Evolutionary conservation across 2,329 filamentous ascomycete species (phyloP).

Genomic region (Fusarium sp.): DNA sequence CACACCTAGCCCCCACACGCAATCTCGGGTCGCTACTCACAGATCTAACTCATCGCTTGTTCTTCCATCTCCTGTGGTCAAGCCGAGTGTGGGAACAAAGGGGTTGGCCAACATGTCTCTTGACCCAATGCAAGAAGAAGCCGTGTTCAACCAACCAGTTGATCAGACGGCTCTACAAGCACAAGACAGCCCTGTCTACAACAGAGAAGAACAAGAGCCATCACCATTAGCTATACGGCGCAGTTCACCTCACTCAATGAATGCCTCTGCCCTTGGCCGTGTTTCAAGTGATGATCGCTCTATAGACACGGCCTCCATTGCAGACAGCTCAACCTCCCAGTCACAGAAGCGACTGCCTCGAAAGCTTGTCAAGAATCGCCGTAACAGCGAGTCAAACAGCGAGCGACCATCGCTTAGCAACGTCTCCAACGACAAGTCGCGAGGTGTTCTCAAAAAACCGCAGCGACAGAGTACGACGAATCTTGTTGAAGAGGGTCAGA

Average conservation of each 20-base stretch:
- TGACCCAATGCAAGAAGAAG: constrained; percentile 49
- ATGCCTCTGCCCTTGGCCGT: constrained; percentile 42
- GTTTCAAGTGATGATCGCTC: constrained; percentile 51
- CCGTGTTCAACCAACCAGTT: constrained; percentile 50
- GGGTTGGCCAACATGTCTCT: constrained; percentile 23
- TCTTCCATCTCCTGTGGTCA: constrained; percentile 14
- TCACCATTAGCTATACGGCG: constrained; percentile 41
- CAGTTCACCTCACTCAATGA: constrained; percentile 37
- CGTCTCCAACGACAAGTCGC: constrained; percentile 35
- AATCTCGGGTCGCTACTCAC: constrained; percentile 6
- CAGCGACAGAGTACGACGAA: constrained; percentile 47
- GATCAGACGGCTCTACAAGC: constrained; percentile 43
- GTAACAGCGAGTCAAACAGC: constrained; percentile 50
- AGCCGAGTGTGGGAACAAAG: constrained; percentile 6
- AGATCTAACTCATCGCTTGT: constrained; percentile 20
- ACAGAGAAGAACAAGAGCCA: constrained; percentile 33
- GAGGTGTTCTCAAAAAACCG: constrained; percentile 54
- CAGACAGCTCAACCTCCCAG: constrained; percentile 38
- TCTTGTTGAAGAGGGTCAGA: constrained; percentile 42
- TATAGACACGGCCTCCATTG: constrained; percentile 45
- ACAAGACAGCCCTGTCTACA: constrained; percentile 45
- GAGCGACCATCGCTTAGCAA: constrained; percentile 45
- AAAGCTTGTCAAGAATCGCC: constrained; percentile 57
- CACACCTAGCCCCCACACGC: constrained; percentile 17
- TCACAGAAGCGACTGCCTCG: constrained; percentile 53